Conservation (phyloP, 495 filamentous ascomycete species). For the Emericellopsis terricola region DNA sequence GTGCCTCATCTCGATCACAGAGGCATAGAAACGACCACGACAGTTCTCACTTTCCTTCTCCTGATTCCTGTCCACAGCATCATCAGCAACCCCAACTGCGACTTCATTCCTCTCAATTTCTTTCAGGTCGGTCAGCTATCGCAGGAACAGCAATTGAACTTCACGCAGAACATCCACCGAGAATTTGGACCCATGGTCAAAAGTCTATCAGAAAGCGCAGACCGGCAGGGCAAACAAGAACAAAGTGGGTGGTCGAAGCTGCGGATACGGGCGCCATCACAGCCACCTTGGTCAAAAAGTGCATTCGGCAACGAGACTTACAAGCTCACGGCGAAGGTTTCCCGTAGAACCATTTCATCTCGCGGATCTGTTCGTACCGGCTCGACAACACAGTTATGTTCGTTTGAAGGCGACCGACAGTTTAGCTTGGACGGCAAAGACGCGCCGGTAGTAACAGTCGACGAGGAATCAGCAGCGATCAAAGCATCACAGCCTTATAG, state of each 20-base stretch:
- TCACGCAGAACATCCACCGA: constrained; percentile 24
- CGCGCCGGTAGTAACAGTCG: not conserved
- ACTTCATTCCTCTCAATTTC: constrained; percentile 28
- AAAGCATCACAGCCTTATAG: constrained; percentile 11
- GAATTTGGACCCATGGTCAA: constrained; percentile 23
- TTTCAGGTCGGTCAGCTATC: constrained; percentile 30
- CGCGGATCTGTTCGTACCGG: not conserved
- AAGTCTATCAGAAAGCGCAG: constrained; percentile 11
- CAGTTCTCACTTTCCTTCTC: constrained; percentile 24
- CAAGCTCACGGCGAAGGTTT: not conserved
- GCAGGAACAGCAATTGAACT: constrained; percentile 21
- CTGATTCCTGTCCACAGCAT: constrained; percentile 24
- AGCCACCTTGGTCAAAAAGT: not conserved
- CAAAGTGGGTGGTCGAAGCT: not conserved
- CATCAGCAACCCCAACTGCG: constrained; percentile 13
- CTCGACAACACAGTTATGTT: not conserved
- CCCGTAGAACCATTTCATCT: not conserved
- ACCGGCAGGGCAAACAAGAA: constrained; percentile 1
- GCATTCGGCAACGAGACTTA: not conserved
- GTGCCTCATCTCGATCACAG: constrained; percentile 18
- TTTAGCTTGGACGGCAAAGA: constrained; percentile 16
- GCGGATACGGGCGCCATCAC: constrained; percentile 2
- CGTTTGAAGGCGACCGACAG: not conserved
- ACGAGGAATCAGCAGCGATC: not conserved
- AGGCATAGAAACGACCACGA: constrained; percentile 9